These are phyloP conservation scores for Erodium moschatum DNA, from an alignment of 441 rosid species.

Conservation along the genomic window DNA sequence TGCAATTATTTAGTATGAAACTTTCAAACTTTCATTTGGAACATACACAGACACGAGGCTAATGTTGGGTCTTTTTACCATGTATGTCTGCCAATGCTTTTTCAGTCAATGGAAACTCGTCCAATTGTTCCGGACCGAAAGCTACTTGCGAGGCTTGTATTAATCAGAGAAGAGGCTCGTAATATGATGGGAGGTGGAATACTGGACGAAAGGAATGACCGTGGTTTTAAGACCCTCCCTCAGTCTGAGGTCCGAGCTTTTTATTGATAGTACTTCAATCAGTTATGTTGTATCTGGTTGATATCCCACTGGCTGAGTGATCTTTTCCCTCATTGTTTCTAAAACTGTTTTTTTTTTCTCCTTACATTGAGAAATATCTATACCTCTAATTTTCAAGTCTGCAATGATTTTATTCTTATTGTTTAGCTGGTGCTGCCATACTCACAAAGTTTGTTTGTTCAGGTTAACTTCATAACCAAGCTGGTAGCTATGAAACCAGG, in stretches of 20 bases:
- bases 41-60: background rate
- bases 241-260: constrained; percentile 65
- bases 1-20: background rate
- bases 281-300: constrained; percentile 8
- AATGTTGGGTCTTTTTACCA: background rate
- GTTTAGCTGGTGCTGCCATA: constrained; percentile 15
- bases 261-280: constrained; percentile 10
- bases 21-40: constrained; percentile 1
- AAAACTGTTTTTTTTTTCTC: background rate
- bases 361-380: background rate
- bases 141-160: constrained; percentile 80
- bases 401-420: background rate
- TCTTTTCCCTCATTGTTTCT: background rate
- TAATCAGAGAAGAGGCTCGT: constrained; percentile 92
- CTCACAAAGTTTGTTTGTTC: constrained; percentile 18
- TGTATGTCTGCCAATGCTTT: constrained; percentile 4
- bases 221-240: constrained; percentile 82
- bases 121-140: constrained; percentile 76
- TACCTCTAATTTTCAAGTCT: background rate
- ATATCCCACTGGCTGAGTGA: background rate
- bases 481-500: constrained; percentile 87
- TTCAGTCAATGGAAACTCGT: constrained; percentile 85
- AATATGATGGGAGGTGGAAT: constrained; percentile 98
- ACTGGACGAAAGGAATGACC: constrained; percentile 89
- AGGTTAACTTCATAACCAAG: constrained; percentile 89